These are phyloP conservation scores for Penstemon barbatus DNA, from an alignment of 257 asterid genomes.

Conservation along the genomic window DNA sequence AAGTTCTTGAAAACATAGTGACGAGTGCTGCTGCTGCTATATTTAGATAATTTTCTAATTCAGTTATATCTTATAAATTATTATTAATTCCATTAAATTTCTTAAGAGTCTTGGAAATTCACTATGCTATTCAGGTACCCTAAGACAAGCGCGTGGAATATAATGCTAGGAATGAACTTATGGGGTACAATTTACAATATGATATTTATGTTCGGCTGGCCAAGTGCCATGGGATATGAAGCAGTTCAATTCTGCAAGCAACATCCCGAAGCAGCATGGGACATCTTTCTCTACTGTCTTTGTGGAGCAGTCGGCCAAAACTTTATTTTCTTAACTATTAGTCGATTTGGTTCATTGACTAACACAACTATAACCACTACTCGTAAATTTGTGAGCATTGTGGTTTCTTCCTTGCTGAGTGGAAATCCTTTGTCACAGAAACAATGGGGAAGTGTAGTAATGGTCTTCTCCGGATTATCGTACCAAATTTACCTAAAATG, in stretches of 20 bases:
- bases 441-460: slow-evolving; percentile 86
- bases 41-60: neutral
- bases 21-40: neutral
- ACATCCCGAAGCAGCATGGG: slow-evolving; percentile 98
- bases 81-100: slow-evolving; percentile 2
- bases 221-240: slow-evolving; percentile 75
- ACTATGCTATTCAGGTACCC: slow-evolving; percentile 66
- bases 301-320: slow-evolving; percentile 99
- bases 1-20: neutral
- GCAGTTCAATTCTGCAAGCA: slow-evolving; percentile 80
- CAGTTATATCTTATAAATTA: neutral
- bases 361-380: slow-evolving; percentile 98
- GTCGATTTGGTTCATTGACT: slow-evolving; percentile 89
- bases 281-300: slow-evolving; percentile 77
- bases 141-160: slow-evolving; percentile 89
- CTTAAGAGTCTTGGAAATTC: neutral
- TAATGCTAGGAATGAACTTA: slow-evolving; percentile 97
- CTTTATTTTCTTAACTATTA: slow-evolving; percentile 85
- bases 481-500: slow-evolving; percentile 89
- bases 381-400: slow-evolving; percentile 95
- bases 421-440: slow-evolving; percentile 82
- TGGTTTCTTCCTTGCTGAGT: slow-evolving; percentile 79
- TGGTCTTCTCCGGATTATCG: slow-evolving; percentile 94
- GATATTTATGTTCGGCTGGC: slow-evolving; percentile 89
- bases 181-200: slow-evolving; percentile 96